Conservation (phyloP, 2,329 filamentous ascomycete genomes). For the Sporothrix protearum region DNA sequence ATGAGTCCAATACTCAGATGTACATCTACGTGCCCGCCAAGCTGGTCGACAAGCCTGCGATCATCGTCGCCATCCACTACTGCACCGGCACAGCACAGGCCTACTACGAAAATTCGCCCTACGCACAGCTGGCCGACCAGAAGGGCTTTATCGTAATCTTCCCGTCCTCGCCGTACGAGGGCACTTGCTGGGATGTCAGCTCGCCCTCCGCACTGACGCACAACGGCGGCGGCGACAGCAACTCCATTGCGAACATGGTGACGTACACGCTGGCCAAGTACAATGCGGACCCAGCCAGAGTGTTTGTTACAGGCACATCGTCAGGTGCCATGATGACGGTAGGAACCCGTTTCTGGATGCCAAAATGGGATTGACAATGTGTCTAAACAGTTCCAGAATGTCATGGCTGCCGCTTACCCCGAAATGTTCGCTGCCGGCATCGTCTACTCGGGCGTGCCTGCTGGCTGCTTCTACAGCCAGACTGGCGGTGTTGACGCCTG, state of each 20-base stretch:
- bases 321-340: conserved; percentile 51
- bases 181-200: conserved; percentile 57
- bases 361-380: not conserved
- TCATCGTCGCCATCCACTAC: conserved; percentile 54
- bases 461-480: conserved; percentile 44
- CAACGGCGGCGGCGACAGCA: conserved; percentile 55
- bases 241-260: conserved; percentile 58
- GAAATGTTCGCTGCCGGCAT: conserved; percentile 46
- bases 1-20: conserved; percentile 43
- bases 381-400: conserved; percentile 34
- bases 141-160: conserved; percentile 52
- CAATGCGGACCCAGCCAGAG: conserved; percentile 47
- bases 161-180: conserved; percentile 50
- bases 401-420: conserved; percentile 47
- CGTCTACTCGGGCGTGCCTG: conserved; percentile 44
- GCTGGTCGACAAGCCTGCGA: conserved; percentile 41
- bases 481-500: conserved; percentile 43
- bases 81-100: conserved; percentile 49
- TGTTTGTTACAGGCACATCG: conserved; percentile 52
- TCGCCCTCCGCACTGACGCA: conserved; percentile 50
- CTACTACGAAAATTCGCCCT: conserved; percentile 49
- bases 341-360: not conserved
- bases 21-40: conserved; percentile 43
- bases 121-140: conserved; percentile 42
- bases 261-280: conserved; percentile 52